phyloP scores from a whole-genome alignment of 2,329 filamentous ascomycete genomes.

The Nemania sp. region DNA sequence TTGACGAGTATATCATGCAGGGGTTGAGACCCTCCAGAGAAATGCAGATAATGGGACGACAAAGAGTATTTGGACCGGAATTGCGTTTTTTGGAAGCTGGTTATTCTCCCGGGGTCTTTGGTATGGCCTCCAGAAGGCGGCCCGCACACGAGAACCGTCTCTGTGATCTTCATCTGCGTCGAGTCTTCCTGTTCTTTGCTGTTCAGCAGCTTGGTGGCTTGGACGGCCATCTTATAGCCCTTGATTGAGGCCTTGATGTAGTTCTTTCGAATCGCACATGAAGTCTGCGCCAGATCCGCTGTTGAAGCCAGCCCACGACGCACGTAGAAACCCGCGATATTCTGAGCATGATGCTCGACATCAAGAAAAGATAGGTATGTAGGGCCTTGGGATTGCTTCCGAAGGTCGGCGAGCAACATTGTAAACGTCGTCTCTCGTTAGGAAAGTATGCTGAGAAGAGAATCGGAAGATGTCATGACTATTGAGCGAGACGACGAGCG shows the following conservation, averaged over 20 bases:
- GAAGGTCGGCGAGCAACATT: slow-evolving; percentile 2
- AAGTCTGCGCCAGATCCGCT: not conserved
- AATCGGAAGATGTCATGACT: no score
- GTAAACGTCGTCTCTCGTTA: no score
- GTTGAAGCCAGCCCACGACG: slow-evolving; percentile 1
- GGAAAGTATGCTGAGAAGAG: no score
- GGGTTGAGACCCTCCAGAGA: slow-evolving; percentile 4
- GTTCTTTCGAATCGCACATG: slow-evolving; percentile 1
- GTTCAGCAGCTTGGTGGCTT: slow-evolving; percentile 1
- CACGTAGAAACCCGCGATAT: slow-evolving; percentile 7
- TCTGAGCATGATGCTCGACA: slow-evolving; percentile 2
- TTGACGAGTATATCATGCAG: slow-evolving; percentile 8
- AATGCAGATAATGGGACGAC: slow-evolving; percentile 10
- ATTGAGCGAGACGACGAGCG: no score
- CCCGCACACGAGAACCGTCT: slow-evolving; percentile 4
- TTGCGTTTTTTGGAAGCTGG: slow-evolving; percentile 8
- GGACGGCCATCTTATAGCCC: slow-evolving; percentile 8
- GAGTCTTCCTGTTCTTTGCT: not conserved
- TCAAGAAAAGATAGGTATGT: slow-evolving; percentile 4
- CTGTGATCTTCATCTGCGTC: slow-evolving; percentile 6
- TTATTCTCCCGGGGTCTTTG: slow-evolving; percentile 5
- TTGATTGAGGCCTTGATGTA: slow-evolving; percentile 12
- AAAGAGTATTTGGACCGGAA: slow-evolving; percentile 4
- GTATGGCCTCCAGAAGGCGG: slow-evolving; percentile 3
- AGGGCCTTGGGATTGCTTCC: slow-evolving; percentile 5